Percentiles rank a stretch among this genome's conserved stretches.
phyloP scores from a whole-genome alignment of 176 grass and related monocot genomes.

The Zizania latifolia region DNA sequence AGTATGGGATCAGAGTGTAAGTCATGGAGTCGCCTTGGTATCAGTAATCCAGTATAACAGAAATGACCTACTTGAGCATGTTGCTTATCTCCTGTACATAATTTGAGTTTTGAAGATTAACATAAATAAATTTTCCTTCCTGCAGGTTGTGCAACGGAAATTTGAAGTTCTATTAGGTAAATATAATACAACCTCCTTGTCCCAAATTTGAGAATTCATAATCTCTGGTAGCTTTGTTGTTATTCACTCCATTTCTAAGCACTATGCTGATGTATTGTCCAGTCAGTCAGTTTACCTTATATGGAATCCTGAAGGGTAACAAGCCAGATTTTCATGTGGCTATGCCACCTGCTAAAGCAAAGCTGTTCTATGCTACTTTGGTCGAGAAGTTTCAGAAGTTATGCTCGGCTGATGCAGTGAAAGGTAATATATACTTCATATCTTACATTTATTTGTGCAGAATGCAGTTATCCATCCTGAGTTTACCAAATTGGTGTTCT shows the following conservation, averaged over 20 bases:
- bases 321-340: slow-evolving; percentile 98
- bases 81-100: neutral
- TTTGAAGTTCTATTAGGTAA: slow-evolving; percentile 81
- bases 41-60: neutral
- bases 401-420: slow-evolving; percentile 54
- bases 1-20: slow-evolving; percentile 89
- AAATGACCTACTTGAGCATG: neutral
- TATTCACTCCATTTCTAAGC: slow-evolving; percentile 16
- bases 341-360: slow-evolving; percentile 88
- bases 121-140: neutral
- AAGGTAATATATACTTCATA: slow-evolving; percentile 44
- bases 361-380: slow-evolving; percentile 75
- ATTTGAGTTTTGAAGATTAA: slow-evolving; percentile 1
- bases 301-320: slow-evolving; percentile 89
- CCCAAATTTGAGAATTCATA: neutral
- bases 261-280: slow-evolving; percentile 16
- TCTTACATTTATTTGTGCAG: neutral
- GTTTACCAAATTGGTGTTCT: neutral
- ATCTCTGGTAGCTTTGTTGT: neutral
- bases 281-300: slow-evolving; percentile 98
- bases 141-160: slow-evolving; percentile 76
- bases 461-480: neutral
- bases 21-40: slow-evolving; percentile 17
- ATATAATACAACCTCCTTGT: neutral
- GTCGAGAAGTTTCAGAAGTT: slow-evolving; percentile 79